phyloP scores from a whole-genome alignment of 345 rosid genomes.

The Citrus reticulata region DNA sequence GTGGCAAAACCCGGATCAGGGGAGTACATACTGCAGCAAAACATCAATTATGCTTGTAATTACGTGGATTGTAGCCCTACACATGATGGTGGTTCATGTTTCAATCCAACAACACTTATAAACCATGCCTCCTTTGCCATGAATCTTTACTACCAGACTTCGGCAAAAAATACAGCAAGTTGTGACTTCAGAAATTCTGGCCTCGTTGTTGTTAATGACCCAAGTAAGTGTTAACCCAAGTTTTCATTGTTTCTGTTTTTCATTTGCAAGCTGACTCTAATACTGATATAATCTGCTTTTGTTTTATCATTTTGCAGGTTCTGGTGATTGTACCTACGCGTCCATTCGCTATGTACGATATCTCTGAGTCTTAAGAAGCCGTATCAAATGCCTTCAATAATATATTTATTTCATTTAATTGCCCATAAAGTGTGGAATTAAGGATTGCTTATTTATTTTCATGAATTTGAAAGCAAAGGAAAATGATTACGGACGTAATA shows the following conservation, averaged over 20 bases:
- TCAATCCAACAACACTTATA: conserved; percentile 11
- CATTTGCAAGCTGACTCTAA: too few species aligned
- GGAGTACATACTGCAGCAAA: conserved; percentile 2
- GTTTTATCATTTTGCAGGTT: not conserved
- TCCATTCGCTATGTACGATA: too few species aligned
- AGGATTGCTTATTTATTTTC: not conserved
- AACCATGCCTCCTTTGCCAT: conserved; percentile 20
- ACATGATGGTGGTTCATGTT: conserved; percentile 5
- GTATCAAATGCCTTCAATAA: not conserved
- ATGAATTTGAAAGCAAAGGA: not conserved
- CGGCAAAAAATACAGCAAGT: not conserved
- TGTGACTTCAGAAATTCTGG: conserved; percentile 11
- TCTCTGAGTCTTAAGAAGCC: too few species aligned
- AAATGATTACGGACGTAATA: not conserved
- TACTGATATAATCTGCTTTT: not conserved
- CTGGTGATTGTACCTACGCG: not conserved
- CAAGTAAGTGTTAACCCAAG: not conserved
- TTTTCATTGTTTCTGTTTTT: too few species aligned
- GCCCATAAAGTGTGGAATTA: not conserved
- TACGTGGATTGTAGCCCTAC: conserved; percentile 12
- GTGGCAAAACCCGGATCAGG: conserved; percentile 15
- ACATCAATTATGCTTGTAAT: conserved; percentile 11
- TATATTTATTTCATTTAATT: not conserved
- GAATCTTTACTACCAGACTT: conserved; percentile 14
- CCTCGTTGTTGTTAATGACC: not conserved